Evolutionary conservation across 208 protist species (phyloP).

Genomic region (Wallacemonas sp.): DNA sequence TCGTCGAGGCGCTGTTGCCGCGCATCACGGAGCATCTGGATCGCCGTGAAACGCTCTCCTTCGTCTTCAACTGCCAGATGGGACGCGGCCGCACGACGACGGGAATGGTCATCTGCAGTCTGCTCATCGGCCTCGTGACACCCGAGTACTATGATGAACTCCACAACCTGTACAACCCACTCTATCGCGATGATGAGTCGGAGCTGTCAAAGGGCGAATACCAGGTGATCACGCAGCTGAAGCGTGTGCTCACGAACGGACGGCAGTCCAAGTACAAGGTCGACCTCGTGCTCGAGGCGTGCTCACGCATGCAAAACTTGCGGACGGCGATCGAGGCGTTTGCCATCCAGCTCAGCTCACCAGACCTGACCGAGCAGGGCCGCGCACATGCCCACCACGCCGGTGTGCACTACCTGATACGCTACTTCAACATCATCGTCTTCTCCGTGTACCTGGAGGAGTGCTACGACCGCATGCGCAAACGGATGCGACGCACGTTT

Average conservation of each 20-base stretch:
- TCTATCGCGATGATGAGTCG: conserved; percentile 50
- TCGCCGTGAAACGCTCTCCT: conserved; percentile 75
- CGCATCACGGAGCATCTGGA: conserved; percentile 70
- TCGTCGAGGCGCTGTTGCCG: conserved; percentile 64
- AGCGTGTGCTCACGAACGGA: conserved; percentile 71
- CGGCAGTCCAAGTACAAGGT: conserved; percentile 70
- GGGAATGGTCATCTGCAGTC: conserved; percentile 87
- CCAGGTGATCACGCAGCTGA: conserved; percentile 73
- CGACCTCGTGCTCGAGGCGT: conserved; percentile 84
- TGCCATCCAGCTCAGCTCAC: conserved; percentile 56
- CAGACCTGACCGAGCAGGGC: conserved; percentile 65
- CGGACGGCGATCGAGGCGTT: conserved; percentile 84
- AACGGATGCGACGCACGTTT: conserved; percentile 59
- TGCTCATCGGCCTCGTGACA: conserved; percentile 79
- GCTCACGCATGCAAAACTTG: conserved; percentile 86
- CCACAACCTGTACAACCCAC: conserved; percentile 59
- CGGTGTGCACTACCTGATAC: conserved; percentile 83
- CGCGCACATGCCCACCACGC: conserved; percentile 81
- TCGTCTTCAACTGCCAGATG: conserved; percentile 93
- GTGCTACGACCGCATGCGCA: conserved; percentile 63
- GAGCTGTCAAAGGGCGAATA: conserved; percentile 71
- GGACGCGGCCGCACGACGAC: conserved; percentile 87
- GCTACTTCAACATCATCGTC: conserved; percentile 88
- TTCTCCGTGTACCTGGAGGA: conserved; percentile 88
- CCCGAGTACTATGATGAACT: conserved; percentile 88